These are phyloP conservation scores for Naematelia encephala DNA, from an alignment of 768 basidiomycete species.

Conservation along the genomic window DNA sequence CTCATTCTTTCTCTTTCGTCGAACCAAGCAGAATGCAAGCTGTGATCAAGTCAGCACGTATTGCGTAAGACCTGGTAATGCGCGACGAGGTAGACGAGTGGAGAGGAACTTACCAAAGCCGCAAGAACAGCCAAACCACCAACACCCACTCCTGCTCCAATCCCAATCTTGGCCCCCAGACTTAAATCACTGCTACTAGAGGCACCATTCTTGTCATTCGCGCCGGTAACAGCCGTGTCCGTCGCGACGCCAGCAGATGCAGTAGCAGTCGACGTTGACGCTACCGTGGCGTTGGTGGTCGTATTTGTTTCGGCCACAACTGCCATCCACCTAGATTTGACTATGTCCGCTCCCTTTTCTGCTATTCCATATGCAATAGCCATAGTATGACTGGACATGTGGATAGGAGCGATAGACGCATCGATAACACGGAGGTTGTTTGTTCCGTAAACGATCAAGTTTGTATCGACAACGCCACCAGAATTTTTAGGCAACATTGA, in stretches of 20 bases:
- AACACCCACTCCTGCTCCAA: conserved; percentile 37
- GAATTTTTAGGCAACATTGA: conserved; percentile 59
- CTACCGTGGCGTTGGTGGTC: conserved; percentile 9
- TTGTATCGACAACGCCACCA: conserved; percentile 62
- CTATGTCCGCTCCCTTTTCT: conserved; percentile 56
- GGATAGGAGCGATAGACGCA: conserved; percentile 60
- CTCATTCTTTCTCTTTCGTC: conserved; percentile 23
- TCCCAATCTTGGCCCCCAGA: conserved; percentile 32
- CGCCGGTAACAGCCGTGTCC: conserved; percentile 20
- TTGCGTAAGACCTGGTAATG: no score
- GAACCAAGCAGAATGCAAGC: conserved; percentile 33
- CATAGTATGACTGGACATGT: conserved; percentile 57
- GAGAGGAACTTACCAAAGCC: conserved; percentile 20
- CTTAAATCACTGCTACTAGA: conserved; percentile 9
- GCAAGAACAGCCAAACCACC: conserved; percentile 31
- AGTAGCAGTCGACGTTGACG: conserved; percentile 3
- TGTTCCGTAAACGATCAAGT: conserved; percentile 61
- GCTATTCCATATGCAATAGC: conserved; percentile 54
- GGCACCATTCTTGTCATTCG: conserved; percentile 13
- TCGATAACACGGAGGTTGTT: conserved; percentile 59
- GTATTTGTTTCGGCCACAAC: conserved; percentile 17
- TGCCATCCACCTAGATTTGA: conserved; percentile 52
- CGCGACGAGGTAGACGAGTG: no score
- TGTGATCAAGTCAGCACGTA: no score
- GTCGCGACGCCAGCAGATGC: conserved; percentile 30